These are phyloP conservation scores for Solanum etuberosum DNA, from an alignment of 257 asterid genomes.

Conservation along the genomic window DNA sequence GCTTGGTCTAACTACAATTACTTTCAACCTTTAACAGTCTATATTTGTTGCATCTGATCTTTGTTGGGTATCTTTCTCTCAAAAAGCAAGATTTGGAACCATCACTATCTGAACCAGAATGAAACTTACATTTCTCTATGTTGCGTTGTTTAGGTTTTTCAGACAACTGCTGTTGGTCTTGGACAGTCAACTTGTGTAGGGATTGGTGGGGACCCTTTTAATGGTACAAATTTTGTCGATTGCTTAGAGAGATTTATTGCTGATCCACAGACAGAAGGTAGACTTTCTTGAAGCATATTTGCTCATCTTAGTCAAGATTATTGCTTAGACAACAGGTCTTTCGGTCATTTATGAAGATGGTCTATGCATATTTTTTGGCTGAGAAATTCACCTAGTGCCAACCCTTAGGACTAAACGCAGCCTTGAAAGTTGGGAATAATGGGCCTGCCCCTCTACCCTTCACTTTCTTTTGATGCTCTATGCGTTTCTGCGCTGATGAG, in stretches of 20 bases:
- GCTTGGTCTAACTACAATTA: neutral
- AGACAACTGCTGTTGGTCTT: slow-evolving; percentile 98
- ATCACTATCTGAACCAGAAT: neutral
- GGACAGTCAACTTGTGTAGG: slow-evolving; percentile 98
- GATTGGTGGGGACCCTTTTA: slow-evolving; percentile 97
- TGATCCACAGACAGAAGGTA: slow-evolving; percentile 98
- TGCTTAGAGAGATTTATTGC: slow-evolving; percentile 77
- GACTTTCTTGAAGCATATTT: slow-evolving; percentile 1
- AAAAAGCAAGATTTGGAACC: neutral
- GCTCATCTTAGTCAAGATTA: neutral
- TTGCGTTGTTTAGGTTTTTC: slow-evolving; percentile 56
- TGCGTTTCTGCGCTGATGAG: neutral
- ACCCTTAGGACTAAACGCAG: neutral
- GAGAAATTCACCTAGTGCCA: neutral
- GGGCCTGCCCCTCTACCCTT: neutral
- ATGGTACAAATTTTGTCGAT: slow-evolving; percentile 95
- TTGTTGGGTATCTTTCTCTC: neutral
- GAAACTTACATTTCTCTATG: neutral
- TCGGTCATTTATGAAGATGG: neutral
- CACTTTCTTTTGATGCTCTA: neutral
- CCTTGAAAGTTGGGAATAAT: neutral
- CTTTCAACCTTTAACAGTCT: neutral
- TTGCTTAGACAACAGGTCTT: neutral
- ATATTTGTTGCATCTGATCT: neutral
- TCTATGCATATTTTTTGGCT: neutral